Conservation (phyloP, 805 yeast genomes). For the Debaryomyces hansenii region DNA sequence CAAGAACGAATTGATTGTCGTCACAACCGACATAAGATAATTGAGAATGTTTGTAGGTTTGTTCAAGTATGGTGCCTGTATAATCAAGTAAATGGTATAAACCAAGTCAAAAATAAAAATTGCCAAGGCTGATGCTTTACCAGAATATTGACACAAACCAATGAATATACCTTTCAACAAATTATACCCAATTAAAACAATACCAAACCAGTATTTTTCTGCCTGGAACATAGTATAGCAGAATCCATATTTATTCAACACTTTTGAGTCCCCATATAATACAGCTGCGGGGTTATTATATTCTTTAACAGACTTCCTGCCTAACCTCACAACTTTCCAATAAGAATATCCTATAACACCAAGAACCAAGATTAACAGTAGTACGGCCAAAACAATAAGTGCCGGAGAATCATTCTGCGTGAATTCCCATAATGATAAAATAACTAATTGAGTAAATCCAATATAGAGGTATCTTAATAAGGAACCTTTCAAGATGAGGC, state of each 20-base stretch:
- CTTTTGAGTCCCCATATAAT: conserved; percentile 72
- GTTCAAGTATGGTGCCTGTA: conserved; percentile 74
- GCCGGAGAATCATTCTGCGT: conserved; percentile 82
- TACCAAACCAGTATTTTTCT: conserved; percentile 78
- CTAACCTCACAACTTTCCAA: conserved; percentile 63
- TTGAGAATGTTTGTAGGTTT: conserved; percentile 77
- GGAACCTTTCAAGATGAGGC: conserved; percentile 69
- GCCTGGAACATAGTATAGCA: conserved; percentile 89
- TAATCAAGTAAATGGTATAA: conserved; percentile 64
- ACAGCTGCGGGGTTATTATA: conserved; percentile 85
- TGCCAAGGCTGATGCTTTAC: conserved; percentile 77
- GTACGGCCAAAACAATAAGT: conserved; percentile 74
- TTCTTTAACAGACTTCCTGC: conserved; percentile 54
- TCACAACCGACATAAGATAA: conserved; percentile 70
- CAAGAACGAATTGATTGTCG: conserved; percentile 75
- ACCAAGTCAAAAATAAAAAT: conserved; percentile 74
- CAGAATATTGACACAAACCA: conserved; percentile 76
- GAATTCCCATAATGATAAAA: conserved; percentile 87
- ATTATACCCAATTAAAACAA: conserved; percentile 58
- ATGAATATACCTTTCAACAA: conserved; percentile 71
- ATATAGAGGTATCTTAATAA: conserved; percentile 75
- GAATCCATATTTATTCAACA: conserved; percentile 81
- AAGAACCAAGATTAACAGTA: conserved; percentile 63
- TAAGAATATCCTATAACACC: conserved; percentile 65
- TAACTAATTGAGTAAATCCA: conserved; percentile 79